These are phyloP conservation scores for Cercospora zeina DNA, from an alignment of 2,329 filamentous ascomycete species.

Conservation along the genomic window DNA sequence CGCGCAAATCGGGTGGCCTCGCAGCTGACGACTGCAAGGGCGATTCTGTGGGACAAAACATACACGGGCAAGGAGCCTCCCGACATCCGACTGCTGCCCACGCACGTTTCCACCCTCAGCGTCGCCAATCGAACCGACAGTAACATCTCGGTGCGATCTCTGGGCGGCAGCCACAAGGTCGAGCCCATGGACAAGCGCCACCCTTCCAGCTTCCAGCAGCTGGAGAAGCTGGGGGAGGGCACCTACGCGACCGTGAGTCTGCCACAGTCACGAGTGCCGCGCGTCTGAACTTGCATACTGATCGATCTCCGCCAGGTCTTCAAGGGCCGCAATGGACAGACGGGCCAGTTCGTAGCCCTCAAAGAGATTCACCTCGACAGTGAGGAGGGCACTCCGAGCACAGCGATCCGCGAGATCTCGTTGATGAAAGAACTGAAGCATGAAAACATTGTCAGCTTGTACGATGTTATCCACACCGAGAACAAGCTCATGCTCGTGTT, in stretches of 20 bases:
- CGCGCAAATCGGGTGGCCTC: conserved; percentile 13
- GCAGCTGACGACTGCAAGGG: conserved; percentile 50
- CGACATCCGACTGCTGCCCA: conserved; percentile 49
- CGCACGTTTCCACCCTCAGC: conserved; percentile 52
- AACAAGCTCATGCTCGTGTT: conserved; percentile 99
- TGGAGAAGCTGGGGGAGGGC: conserved; percentile 96
- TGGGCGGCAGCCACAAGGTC: conserved; percentile 48
- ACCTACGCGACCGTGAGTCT: conserved; percentile 89
- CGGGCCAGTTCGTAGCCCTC: conserved; percentile 90
- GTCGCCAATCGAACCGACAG: conserved; percentile 53
- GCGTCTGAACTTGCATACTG: neutral
- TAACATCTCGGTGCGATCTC: conserved; percentile 52
- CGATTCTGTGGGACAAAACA: conserved; percentile 53
- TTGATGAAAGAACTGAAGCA: conserved; percentile 99
- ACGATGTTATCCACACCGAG: conserved; percentile 99
- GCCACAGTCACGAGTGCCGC: too few relatives aligned
- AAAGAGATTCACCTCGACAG: conserved; percentile 99
- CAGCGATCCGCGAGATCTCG: conserved; percentile 96
- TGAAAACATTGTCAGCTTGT: conserved; percentile 93
- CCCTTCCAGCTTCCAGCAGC: conserved; percentile 96
- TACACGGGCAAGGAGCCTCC: conserved; percentile 49
- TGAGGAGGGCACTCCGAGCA: conserved; percentile 95
- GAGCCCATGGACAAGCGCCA: conserved; percentile 84
- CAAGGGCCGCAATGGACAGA: conserved; percentile 96
- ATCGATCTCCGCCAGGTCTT: conserved; percentile 68